Evolutionary conservation across 1,284 basidiomycete species (phyloP).

Genomic region (Schizophyllum commune): DNA sequence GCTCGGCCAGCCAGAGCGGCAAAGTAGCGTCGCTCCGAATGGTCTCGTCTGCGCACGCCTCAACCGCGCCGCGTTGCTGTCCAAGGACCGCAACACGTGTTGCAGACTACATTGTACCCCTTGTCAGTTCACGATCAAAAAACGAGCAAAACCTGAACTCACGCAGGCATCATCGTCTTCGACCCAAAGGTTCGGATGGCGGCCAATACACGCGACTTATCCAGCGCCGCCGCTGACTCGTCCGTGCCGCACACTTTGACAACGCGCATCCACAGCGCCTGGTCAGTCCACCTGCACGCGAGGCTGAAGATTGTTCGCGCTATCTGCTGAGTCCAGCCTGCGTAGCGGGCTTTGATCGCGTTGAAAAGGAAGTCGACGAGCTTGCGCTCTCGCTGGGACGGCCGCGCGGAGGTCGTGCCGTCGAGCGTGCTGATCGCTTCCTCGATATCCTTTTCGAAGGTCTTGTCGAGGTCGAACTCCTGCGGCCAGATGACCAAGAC

Average conservation of each 20-base stretch:
- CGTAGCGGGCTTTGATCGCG: neutral
- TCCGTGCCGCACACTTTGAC: too few species aligned
- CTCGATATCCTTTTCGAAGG: slow-evolving; percentile 1
- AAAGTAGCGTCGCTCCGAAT: neutral
- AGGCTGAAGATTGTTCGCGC: too few species aligned
- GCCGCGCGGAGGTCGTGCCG: neutral
- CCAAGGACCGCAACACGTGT: neutral
- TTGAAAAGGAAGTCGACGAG: slow-evolving; percentile 1
- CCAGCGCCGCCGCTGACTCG: too few species aligned
- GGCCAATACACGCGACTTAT: neutral
- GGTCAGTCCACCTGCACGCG: too few species aligned
- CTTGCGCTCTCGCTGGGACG: neutral
- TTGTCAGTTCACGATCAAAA: neutral
- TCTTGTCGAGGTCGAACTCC: neutral
- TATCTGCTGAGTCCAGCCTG: too few species aligned
- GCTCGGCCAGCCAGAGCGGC: neutral
- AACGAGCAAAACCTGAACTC: neutral
- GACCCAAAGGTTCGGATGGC: neutral
- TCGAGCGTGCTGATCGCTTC: neutral
- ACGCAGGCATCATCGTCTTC: neutral
- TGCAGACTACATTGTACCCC: neutral
- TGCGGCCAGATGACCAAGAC: slow-evolving; percentile 28
- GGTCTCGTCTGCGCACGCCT: neutral
- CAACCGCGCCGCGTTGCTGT: neutral
- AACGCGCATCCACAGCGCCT: too few species aligned